phyloP scores from a whole-genome alignment of 2,329 filamentous ascomycete species.

The Aspergillus nomiae region DNA sequence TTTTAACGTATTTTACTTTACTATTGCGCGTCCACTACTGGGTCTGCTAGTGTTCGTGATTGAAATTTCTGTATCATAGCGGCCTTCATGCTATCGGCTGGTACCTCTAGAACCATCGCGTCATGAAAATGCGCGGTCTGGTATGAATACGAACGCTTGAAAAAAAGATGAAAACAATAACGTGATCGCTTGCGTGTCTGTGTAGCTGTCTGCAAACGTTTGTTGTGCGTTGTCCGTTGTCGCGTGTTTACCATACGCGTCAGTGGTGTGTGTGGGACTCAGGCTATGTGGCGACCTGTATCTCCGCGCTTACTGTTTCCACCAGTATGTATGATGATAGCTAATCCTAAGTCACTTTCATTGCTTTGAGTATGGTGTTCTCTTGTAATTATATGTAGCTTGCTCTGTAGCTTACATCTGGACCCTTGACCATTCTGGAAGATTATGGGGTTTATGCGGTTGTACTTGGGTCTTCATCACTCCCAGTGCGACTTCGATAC shows the following conservation, averaged over 20 bases:
- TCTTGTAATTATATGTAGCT: not conserved
- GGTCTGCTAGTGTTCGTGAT: constrained; percentile 43
- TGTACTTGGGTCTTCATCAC: not conserved
- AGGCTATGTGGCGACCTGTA: not conserved
- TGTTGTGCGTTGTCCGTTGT: not conserved
- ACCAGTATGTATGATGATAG: not conserved
- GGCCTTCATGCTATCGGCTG: constrained; percentile 39
- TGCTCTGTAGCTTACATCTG: not conserved
- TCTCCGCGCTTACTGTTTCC: not conserved
- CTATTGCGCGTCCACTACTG: constrained; percentile 41
- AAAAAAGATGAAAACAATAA: constrained; percentile 15
- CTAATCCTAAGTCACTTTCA: not conserved
- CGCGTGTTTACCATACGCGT: not conserved
- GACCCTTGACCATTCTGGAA: not conserved
- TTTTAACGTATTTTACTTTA: constrained; percentile 42
- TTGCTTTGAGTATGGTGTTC: not conserved
- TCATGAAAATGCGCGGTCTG: constrained; percentile 29
- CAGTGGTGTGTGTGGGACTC: not conserved
- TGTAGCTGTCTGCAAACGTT: not conserved
- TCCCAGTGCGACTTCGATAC: not conserved
- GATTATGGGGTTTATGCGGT: not conserved
- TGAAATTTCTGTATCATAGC: constrained; percentile 47
- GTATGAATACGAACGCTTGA: constrained; percentile 40
- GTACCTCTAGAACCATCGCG: constrained; percentile 36
- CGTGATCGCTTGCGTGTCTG: not conserved